phyloP scores from a whole-genome alignment of 257 asterid genomes.

The Solanum appendiculatum region DNA sequence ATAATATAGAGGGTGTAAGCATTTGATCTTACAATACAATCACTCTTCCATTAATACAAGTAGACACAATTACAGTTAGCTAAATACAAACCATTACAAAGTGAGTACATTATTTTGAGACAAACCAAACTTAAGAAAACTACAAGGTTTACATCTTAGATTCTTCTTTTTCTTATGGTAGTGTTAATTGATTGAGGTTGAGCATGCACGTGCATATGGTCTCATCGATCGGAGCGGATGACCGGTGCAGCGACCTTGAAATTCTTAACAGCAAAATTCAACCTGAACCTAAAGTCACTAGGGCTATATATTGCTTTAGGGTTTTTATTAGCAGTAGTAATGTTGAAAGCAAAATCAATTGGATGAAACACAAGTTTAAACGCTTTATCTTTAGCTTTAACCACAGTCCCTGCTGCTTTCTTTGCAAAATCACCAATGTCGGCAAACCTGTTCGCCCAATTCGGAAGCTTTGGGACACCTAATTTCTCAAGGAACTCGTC shows the following conservation, averaged over 20 bases:
- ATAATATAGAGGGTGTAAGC: background rate
- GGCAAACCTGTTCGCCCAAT: slow-evolving; percentile 1
- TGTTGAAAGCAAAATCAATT: background rate
- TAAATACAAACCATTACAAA: no score
- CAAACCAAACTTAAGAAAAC: background rate
- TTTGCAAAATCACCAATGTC: background rate
- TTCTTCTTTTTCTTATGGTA: background rate
- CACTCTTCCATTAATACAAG: background rate
- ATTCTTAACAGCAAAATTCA: background rate
- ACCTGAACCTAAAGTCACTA: background rate
- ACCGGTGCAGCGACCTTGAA: background rate
- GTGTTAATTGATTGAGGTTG: no score
- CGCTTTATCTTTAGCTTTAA: background rate
- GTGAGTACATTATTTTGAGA: background rate
- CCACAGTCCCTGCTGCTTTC: background rate
- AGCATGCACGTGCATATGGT: background rate
- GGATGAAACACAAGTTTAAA: background rate
- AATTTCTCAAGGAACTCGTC: background rate
- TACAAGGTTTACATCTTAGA: background rate
- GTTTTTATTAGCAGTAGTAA: background rate
- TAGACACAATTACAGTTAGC: no score
- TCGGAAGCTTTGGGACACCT: slow-evolving; percentile 1
- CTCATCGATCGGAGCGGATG: background rate
- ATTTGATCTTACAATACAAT: background rate
- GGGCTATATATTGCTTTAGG: background rate